These are phyloP conservation scores for Metarhizium album DNA, from an alignment of 2,329 filamentous ascomycete species.

Conservation along the genomic window DNA sequence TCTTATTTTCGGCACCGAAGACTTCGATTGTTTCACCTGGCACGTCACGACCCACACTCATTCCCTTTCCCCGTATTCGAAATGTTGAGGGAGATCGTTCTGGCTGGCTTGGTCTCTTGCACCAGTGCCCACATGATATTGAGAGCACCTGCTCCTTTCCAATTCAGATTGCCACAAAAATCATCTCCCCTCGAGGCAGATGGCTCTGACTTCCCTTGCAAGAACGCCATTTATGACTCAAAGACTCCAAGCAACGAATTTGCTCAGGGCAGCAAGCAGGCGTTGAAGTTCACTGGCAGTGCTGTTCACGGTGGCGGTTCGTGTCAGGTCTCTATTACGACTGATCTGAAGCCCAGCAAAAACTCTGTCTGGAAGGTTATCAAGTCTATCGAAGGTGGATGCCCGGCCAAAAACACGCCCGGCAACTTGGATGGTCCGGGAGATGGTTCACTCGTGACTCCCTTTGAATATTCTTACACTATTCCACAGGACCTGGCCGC, in stretches of 20 bases:
- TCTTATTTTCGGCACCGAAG: conserved; percentile 2
- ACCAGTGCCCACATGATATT: conserved; percentile 71
- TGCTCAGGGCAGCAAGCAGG: conserved; percentile 28
- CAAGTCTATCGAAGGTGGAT: conserved; percentile 77
- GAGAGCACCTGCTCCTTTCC: conserved; percentile 54
- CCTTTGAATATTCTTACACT: conserved; percentile 53
- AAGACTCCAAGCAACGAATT: conserved; percentile 47
- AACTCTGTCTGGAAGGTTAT: conserved; percentile 77
- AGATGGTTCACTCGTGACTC: conserved; percentile 25
- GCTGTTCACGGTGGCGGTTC: conserved; percentile 86
- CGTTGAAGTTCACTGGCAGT: conserved; percentile 55
- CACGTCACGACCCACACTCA: conserved; percentile 16
- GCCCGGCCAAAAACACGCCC: conserved; percentile 51
- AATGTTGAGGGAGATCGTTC: conserved; percentile 41
- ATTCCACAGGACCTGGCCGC: conserved; percentile 62
- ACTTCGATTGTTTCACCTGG: conserved; percentile 19
- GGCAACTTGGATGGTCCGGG: too few species aligned
- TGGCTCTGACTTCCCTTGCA: conserved; percentile 76
- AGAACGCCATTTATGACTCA: conserved; percentile 37
- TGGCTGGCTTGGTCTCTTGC: conserved; percentile 46
- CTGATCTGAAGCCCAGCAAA: conserved; percentile 57
- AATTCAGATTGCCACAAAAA: conserved; percentile 31
- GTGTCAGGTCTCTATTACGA: conserved; percentile 81
- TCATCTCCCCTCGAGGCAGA: conserved; percentile 48
- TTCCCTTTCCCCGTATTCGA: conserved; percentile 21